Percentiles rank a stretch among this genome's conserved stretches.
Conservation (phyloP, 495 filamentous ascomycete genomes). For the Podospora appendiculata region DNA sequence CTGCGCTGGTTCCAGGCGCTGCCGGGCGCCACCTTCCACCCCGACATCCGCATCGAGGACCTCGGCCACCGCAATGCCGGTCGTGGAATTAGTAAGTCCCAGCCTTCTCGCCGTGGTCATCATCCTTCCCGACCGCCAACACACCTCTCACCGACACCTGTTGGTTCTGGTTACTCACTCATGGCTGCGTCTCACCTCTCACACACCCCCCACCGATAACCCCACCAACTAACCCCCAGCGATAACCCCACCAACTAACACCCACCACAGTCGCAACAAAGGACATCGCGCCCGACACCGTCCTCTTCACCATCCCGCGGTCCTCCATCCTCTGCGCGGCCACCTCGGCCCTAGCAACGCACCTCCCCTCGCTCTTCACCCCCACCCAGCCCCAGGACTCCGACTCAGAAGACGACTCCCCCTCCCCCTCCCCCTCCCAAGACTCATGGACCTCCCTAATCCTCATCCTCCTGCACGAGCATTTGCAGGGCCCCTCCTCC, state of each 20-base stretch:
- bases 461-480: slow-evolving; percentile 74
- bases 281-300: slow-evolving; percentile 36
- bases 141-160: not conserved
- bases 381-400: slow-evolving; percentile 16
- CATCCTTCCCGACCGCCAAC: too few species aligned
- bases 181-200: not conserved
- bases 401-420: slow-evolving; percentile 20
- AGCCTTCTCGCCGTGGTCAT: not conserved
- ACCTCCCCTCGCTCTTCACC: slow-evolving; percentile 30
- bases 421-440: slow-evolving; percentile 10
- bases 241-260: not conserved
- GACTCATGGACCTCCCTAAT: slow-evolving; percentile 53
- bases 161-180: not conserved
- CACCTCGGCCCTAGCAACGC: slow-evolving; percentile 29
- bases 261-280: slow-evolving; percentile 28
- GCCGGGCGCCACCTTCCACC: slow-evolving; percentile 39
- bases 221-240: not conserved
- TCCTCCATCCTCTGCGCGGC: slow-evolving; percentile 32
- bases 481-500: slow-evolving; percentile 51
- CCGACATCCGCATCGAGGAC: slow-evolving; percentile 35
- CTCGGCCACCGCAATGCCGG: slow-evolving; percentile 30
- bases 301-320: slow-evolving; percentile 42
- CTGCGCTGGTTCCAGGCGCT: slow-evolving; percentile 35
- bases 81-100: slow-evolving; percentile 37
- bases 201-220: not conserved